Conservation (phyloP, 2,329 filamentous ascomycete genomes). For the Pseudocercospora pini-densiflorae region DNA sequence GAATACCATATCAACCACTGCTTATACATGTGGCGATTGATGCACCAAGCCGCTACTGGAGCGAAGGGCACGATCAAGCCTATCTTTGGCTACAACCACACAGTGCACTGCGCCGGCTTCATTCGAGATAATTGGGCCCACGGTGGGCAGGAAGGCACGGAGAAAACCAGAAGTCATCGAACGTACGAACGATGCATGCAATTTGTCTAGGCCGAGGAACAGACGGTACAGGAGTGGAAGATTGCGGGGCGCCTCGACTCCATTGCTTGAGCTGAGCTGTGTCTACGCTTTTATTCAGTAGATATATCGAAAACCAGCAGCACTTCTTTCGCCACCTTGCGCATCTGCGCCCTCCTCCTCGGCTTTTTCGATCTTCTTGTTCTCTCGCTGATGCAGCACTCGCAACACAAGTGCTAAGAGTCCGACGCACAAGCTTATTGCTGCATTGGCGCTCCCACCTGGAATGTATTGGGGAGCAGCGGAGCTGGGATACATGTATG, state of each 20-base stretch:
- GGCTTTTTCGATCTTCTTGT: slow-evolving; percentile 36
- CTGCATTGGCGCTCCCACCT: slow-evolving; percentile 43
- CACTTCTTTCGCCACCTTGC: slow-evolving; percentile 9
- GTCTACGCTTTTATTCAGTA: slow-evolving; percentile 12
- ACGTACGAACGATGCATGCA: not conserved
- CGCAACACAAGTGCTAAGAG: slow-evolving; percentile 42
- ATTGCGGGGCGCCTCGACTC: not conserved
- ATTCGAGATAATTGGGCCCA: slow-evolving; percentile 2
- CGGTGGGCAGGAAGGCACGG: not conserved
- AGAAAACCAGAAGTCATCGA: slow-evolving; percentile 5
- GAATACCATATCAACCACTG: slow-evolving; percentile 5
- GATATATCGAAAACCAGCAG: slow-evolving; percentile 23
- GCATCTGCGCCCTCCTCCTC: slow-evolving; percentile 28
- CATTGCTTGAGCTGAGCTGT: not conserved
- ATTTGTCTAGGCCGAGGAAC: not conserved
- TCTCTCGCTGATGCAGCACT: slow-evolving; percentile 41
- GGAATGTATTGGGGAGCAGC: slow-evolving; percentile 45
- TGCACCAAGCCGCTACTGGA: not conserved
- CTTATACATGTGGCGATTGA: slow-evolving; percentile 5
- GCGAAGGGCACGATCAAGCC: slow-evolving; percentile 1
- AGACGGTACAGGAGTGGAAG: not conserved
- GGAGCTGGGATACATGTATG: slow-evolving; percentile 40
- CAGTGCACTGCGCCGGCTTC: slow-evolving; percentile 9
- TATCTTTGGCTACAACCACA: slow-evolving; percentile 5
- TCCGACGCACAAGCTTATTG: slow-evolving; percentile 43